A percentile compares a stretch with the other conserved stretches of the same genome.
These are phyloP conservation scores for Podospora pseudoanserina DNA, from an alignment of 495 filamentous ascomycete species.

Conservation along the genomic window DNA sequence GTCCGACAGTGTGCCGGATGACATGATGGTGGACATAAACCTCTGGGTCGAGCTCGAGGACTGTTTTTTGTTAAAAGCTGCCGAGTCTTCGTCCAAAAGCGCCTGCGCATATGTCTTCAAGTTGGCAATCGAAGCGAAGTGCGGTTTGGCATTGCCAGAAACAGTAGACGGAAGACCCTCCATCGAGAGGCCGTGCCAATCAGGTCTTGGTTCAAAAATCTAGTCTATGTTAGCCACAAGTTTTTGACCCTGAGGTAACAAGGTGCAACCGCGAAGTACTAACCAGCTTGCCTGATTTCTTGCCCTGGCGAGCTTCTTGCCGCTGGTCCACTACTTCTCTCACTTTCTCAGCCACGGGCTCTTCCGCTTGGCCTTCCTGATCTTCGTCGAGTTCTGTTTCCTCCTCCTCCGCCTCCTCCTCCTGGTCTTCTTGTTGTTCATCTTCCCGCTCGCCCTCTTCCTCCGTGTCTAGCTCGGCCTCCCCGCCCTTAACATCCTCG, in stretches of 20 bases:
- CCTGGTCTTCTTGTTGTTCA: constrained; percentile 9
- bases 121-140: constrained; percentile 60
- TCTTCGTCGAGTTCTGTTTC: constrained; percentile 25
- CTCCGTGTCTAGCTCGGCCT: constrained; percentile 21
- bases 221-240: constrained; percentile 33
- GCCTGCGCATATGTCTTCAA: constrained; percentile 70
- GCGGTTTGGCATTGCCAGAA: constrained; percentile 47
- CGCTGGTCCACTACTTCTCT: constrained; percentile 14
- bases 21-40: constrained; percentile 95
- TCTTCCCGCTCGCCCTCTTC: constrained; percentile 29
- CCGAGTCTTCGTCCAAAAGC: constrained; percentile 69
- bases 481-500: constrained; percentile 30
- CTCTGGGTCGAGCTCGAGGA: constrained; percentile 76
- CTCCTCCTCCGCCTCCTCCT: constrained; percentile 18
- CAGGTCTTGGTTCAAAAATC: constrained; percentile 72
- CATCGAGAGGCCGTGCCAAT: constrained; percentile 74
- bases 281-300: constrained; percentile 38
- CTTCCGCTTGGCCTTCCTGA: background rate
- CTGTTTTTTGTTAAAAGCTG: constrained; percentile 50
- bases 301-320: constrained; percentile 23
- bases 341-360: background rate
- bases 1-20: constrained; percentile 90
- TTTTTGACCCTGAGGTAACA: background rate
- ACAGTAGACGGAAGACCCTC: constrained; percentile 49
- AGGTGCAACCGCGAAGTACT: constrained; percentile 29